These are phyloP conservation scores for Aspergillus versicolor DNA, from an alignment of 2,329 filamentous ascomycete genomes.

Conservation along the genomic window DNA sequence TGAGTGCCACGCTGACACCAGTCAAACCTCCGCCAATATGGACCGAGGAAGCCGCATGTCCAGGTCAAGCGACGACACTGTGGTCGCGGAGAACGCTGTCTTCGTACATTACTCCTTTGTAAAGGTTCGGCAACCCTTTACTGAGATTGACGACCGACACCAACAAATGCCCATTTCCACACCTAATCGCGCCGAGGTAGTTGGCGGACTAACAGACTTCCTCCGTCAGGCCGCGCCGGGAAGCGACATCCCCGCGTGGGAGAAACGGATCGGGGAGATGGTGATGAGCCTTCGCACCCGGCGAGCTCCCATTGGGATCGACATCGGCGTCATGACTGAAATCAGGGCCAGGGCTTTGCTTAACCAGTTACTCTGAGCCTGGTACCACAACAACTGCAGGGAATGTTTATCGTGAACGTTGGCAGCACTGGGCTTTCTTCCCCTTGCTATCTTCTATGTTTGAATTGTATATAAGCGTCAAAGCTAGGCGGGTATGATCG, in stretches of 20 bases:
- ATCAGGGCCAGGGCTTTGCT: conserved; percentile 2
- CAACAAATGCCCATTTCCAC: background rate
- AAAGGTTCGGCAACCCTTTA: conserved; percentile 3
- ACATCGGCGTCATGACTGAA: conserved; percentile 6
- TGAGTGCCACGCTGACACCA: background rate
- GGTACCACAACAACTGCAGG: background rate
- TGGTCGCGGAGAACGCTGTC: background rate
- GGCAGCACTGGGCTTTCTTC: too few relatives aligned
- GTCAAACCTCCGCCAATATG: background rate
- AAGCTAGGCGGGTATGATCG: too few relatives aligned
- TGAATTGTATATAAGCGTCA: too few relatives aligned
- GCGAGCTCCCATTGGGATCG: background rate
- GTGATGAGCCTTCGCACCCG: conserved; percentile 4
- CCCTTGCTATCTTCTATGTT: too few relatives aligned
- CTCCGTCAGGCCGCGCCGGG: conserved; percentile 12
- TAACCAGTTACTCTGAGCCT: conserved; percentile 41
- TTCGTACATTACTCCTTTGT: conserved; percentile 18
- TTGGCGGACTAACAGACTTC: conserved; percentile 17
- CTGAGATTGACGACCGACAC: conserved; percentile 10
- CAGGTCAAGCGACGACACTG: background rate
- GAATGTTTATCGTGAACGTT: too few relatives aligned
- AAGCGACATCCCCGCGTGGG: conserved; percentile 9
- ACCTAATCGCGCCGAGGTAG: conserved; percentile 4
- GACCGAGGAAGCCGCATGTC: background rate
- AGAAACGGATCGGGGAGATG: conserved; percentile 10